Percentiles rank a stretch among this genome's conserved stretches.
These are phyloP conservation scores for Aegilops umbellulata DNA, from an alignment of 176 grass and related monocot species.

Conservation along the genomic window DNA sequence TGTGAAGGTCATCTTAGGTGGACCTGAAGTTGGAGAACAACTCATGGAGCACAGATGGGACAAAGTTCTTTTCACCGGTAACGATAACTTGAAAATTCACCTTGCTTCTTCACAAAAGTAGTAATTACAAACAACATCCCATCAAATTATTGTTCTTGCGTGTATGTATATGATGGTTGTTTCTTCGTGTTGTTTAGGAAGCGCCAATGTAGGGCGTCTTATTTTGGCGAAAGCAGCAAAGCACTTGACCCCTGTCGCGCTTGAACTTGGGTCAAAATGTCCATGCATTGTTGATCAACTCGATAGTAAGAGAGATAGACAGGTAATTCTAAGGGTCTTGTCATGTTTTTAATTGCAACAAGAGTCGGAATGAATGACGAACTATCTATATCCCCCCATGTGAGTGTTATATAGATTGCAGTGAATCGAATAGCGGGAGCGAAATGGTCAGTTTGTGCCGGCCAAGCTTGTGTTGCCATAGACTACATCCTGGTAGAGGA, in stretches of 20 bases:
- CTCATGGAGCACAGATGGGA: slow-evolving; percentile 93
- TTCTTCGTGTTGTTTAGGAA: slow-evolving; percentile 41
- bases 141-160: background rate
- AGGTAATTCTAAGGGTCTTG: slow-evolving; percentile 7
- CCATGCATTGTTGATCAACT: slow-evolving; percentile 78
- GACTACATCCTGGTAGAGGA: slow-evolving; percentile 86
- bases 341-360: background rate
- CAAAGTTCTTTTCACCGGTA: slow-evolving; percentile 92
- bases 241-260: slow-evolving; percentile 62
- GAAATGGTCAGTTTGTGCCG: slow-evolving; percentile 71
- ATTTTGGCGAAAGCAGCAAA: slow-evolving; percentile 84
- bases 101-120: background rate
- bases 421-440: slow-evolving; percentile 54
- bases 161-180: background rate
- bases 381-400: background rate
- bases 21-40: slow-evolving; percentile 45
- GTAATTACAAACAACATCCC: background rate
- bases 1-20: slow-evolving; percentile 73
- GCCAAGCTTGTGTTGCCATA: slow-evolving; percentile 78
- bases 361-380: background rate
- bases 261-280: slow-evolving; percentile 88
- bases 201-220: slow-evolving; percentile 43
- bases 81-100: background rate
- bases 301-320: slow-evolving; percentile 25
- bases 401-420: slow-evolving; percentile 31